phyloP scores from a whole-genome alignment of 2,329 filamentous ascomycete genomes.

The Thielaviopsis cerberus region DNA sequence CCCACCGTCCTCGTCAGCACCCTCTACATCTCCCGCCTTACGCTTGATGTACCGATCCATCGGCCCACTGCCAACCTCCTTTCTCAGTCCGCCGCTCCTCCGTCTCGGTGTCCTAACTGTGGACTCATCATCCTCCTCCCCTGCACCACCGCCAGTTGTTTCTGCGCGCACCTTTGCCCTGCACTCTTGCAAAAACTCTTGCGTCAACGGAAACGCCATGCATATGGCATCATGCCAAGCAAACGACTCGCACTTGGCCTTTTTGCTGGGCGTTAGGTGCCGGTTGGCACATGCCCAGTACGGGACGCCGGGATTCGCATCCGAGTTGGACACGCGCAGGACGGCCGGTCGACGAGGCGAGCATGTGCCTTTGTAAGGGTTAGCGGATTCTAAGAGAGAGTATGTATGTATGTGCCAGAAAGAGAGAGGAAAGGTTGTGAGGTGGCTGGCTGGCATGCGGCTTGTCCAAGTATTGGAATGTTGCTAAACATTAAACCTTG shows the following conservation, averaged over 20 bases:
- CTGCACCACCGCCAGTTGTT: background rate
- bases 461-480: background rate
- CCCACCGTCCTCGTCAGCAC: background rate
- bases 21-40: background rate
- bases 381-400: background rate
- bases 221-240: background rate
- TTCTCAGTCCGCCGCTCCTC: background rate
- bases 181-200: background rate
- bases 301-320: background rate
- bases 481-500: background rate
- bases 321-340: background rate
- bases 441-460: background rate
- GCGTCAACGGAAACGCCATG: background rate
- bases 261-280: background rate
- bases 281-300: background rate
- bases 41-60: background rate
- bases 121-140: background rate
- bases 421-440: background rate
- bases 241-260: background rate
- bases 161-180: background rate
- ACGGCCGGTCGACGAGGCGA: background rate
- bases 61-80: background rate
- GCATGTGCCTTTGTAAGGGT: background rate
- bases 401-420: background rate
- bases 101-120: background rate